Base-by-base conservation (phyloP, 768 basidiomycete species). In the Pleurotus giganteus region DNA sequence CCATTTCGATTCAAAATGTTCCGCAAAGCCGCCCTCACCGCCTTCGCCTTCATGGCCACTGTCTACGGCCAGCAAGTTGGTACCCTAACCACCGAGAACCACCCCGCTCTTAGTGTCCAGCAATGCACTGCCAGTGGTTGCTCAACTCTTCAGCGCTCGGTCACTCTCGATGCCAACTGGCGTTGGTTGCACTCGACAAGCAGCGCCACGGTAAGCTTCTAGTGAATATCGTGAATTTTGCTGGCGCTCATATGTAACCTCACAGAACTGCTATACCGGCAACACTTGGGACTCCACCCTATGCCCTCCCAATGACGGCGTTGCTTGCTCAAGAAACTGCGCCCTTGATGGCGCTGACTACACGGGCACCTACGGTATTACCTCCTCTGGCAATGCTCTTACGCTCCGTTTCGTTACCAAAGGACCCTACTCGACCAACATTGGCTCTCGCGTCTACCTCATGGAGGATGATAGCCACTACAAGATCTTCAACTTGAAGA, bases 141-240 rank as follows among this genome's bases (percentile, higher is more conserved):
- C 71, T 64, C 65, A 4, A 70, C 68, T 11, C 51, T 61, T 23
- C 43, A 53, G 19, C 66, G 69, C 6, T 43, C 63, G n/a, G 71
- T 82, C 58, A 73, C 74, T 13, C 72, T 82, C 61, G 80, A 81
- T 64, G 56, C 74, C 55, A 81, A 81, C 71, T 82, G 79, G 79
- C 78, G 80, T 43, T 81, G 78, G 78, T 59, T 74, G 13, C 76
- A 79, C 65, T 61, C 60, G 32, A 67, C 64, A 55, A 59, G 60
- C 55, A 60, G 66, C 26, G 61, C 53, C 17, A 59, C 56, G 23
- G 36, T 34, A 24, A 56, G 27, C 23, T 19, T 19, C 32, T 41
- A 12, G 24, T 27, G 24, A 12, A 11, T 45, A 17, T 21, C 26
- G 26, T 24, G 9, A 15, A 3, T 19, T 7, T 21, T 17, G 0